phyloP scores from a whole-genome alignment of 169 alveolate genomes.

The Cyclospora cayetanensis region DNA sequence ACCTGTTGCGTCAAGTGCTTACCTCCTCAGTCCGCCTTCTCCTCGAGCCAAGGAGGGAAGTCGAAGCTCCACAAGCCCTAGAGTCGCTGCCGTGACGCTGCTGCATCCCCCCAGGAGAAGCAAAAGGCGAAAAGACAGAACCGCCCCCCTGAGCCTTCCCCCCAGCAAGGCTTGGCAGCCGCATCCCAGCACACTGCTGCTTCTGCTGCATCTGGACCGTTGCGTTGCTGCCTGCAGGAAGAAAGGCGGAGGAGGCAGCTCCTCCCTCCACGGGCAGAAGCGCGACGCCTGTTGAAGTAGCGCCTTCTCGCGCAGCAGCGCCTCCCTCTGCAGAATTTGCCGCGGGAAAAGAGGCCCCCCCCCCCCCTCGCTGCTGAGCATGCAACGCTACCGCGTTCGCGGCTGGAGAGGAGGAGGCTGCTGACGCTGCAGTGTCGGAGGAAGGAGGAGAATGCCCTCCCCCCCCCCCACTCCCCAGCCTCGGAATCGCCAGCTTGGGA shows the following conservation, averaged over 20 bases:
- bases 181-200: too few relatives aligned
- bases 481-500: constrained; percentile 52
- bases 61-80: constrained; percentile 14
- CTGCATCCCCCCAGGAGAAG: constrained; percentile 50
- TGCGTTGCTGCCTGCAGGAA: too few relatives aligned
- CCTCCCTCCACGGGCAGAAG: too few relatives aligned
- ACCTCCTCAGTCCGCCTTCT: constrained; percentile 57
- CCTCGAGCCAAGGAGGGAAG: not conserved
- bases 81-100: constrained; percentile 16
- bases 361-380: not conserved
- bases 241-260: too few relatives aligned
- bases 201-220: too few relatives aligned
- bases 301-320: too few relatives aligned
- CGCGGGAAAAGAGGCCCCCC: too few relatives aligned
- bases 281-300: too few relatives aligned
- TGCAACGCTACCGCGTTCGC: not conserved
- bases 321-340: too few relatives aligned
- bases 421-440: not conserved
- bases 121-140: constrained; percentile 22
- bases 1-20: not conserved
- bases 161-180: too few relatives aligned
- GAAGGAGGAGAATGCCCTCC: constrained; percentile 6
- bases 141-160: too few relatives aligned
- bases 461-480: constrained; percentile 37
- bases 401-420: not conserved